Percentiles rank a stretch among this genome's conserved stretches.
Conservation (phyloP, 148 eudicot genomes). For the Selenicereus undatus region DNA sequence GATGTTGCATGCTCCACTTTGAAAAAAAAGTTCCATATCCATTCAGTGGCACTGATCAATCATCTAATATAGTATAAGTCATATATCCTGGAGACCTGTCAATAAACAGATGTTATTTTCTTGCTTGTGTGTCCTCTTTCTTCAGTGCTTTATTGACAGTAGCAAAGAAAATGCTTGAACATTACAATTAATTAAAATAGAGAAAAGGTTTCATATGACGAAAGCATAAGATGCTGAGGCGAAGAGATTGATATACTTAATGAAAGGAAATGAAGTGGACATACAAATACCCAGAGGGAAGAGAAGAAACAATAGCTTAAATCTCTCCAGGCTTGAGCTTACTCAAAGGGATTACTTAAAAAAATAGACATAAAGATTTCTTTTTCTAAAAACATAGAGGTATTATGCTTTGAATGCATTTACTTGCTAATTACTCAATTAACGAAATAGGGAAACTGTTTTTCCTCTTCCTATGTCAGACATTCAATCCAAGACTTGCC, state of each 20-base stretch:
- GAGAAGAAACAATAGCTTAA: neutral
- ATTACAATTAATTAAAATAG: neutral
- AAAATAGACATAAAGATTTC: neutral
- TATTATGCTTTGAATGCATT: too few relatives aligned
- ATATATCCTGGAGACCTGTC: neutral
- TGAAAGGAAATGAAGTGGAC: neutral
- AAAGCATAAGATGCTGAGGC: neutral
- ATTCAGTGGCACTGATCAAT: neutral
- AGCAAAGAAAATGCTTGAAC: neutral
- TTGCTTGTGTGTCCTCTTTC: neutral
- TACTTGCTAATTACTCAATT: neutral
- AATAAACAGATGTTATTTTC: neutral
- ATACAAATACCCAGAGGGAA: too few relatives aligned
- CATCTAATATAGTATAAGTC: neutral
- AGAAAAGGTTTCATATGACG: neutral
- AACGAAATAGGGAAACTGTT: neutral
- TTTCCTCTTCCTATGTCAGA: neutral
- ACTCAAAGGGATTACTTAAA: neutral
- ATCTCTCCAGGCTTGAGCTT: neutral
- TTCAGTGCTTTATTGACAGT: neutral
- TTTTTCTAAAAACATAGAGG: neutral
- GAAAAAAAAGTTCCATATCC: neutral
- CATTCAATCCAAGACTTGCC: neutral
- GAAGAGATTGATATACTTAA: neutral
- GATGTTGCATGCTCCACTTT: neutral